phyloP scores from a whole-genome alignment of 345 rosid genomes.

The Lepidium sativum region DNA sequence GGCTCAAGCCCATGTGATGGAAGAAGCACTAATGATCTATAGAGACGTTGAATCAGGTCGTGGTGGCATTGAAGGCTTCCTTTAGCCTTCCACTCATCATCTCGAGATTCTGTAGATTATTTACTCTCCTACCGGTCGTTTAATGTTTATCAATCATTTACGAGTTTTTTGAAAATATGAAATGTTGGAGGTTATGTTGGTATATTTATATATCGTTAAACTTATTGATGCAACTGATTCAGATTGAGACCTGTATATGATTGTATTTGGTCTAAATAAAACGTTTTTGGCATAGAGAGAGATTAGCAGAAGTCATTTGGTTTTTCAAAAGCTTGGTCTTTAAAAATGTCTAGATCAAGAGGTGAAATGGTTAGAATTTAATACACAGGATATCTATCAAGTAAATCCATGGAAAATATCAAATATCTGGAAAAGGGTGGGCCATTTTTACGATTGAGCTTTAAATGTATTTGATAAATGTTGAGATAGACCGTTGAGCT shows the following conservation, averaged over 20 bases:
- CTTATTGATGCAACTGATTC: not conserved
- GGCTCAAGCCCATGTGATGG: constrained; percentile 80
- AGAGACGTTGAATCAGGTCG: constrained; percentile 55
- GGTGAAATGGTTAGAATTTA: too few relatives aligned
- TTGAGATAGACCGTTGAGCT: constrained; percentile 20
- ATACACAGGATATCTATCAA: not conserved
- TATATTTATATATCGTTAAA: not conserved
- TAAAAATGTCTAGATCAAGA: too few relatives aligned
- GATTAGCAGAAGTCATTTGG: too few relatives aligned
- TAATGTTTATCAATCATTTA: not conserved
- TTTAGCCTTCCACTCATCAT: constrained; percentile 27
- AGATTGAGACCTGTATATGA: not conserved
- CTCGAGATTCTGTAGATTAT: not conserved
- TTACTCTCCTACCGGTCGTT: not conserved
- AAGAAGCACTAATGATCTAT: constrained; percentile 72
- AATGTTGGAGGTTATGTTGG: not conserved
- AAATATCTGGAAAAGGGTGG: constrained; percentile 1
- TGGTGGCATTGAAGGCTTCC: constrained; percentile 68
- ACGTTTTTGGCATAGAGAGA: not conserved
- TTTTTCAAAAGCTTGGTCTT: too few relatives aligned
- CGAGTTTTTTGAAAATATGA: not conserved
- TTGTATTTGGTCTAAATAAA: not conserved
- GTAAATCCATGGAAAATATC: not conserved
- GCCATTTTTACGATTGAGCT: not conserved
- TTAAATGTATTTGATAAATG: constrained; percentile 19